Evolutionary conservation across 805 yeast species (phyloP).

Genomic region (Middelhovenomyces tepae): DNA sequence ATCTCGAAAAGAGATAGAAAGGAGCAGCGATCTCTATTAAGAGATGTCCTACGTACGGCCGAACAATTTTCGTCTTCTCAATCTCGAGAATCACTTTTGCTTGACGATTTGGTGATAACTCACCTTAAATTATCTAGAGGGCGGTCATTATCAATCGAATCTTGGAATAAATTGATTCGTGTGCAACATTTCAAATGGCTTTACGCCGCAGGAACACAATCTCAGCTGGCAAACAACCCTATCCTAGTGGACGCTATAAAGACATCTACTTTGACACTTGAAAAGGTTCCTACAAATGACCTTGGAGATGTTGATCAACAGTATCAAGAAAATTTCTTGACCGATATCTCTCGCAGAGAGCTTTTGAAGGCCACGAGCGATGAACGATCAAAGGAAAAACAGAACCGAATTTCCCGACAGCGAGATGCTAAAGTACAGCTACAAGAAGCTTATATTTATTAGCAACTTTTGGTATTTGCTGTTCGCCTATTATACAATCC

Average conservation of each 20-base stretch:
- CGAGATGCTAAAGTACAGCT: too few relatives aligned
- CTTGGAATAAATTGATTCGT: constrained; percentile 28
- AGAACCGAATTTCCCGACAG: too few relatives aligned
- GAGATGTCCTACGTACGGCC: constrained; percentile 47
- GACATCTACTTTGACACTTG: too few relatives aligned
- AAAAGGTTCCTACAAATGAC: too few relatives aligned
- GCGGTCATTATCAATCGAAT: constrained; percentile 21
- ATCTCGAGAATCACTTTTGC: constrained; percentile 22
- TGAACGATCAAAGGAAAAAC: too few relatives aligned
- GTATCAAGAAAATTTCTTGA: too few relatives aligned
- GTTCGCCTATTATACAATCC: too few relatives aligned
- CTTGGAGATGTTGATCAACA: too few relatives aligned
- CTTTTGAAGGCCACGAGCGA: too few relatives aligned
- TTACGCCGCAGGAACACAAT: constrained; percentile 28
- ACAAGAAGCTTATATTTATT: too few relatives aligned
- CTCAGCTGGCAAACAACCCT: constrained; percentile 29
- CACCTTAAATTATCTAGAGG: constrained; percentile 20
- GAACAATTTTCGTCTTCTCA: constrained; percentile 30
- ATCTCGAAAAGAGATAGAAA: constrained; percentile 56
- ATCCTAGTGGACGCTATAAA: constrained; percentile 17
- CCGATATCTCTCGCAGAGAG: too few relatives aligned
- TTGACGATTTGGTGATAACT: constrained; percentile 13
- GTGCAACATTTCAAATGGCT: constrained; percentile 29
- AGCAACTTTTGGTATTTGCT: too few relatives aligned
- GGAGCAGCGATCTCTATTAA: constrained; percentile 49